These are phyloP conservation scores for Trichoderma asperelloides DNA, from an alignment of 495 filamentous ascomycete genomes.

Conservation along the genomic window DNA sequence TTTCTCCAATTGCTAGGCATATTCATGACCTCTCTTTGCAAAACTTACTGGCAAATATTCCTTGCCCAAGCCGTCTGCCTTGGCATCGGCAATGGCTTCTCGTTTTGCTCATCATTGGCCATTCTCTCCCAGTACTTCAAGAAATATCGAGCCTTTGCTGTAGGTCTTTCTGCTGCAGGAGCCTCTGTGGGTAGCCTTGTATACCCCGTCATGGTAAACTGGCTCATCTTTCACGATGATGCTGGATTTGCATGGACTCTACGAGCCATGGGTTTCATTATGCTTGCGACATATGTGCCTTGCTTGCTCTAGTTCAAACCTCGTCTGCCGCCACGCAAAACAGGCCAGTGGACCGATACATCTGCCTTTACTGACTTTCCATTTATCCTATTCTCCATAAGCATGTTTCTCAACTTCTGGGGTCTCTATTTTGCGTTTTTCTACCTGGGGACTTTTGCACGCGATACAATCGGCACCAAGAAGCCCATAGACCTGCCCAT, in stretches of 20 bases:
- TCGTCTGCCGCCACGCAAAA: conserved; percentile 14
- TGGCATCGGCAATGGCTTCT: conserved; percentile 58
- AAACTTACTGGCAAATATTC: conserved; percentile 63
- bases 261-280: conserved; percentile 47
- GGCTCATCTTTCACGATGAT: conserved; percentile 33
- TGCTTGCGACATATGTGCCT: conserved; percentile 37
- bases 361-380: conserved; percentile 22
- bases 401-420: conserved; percentile 40
- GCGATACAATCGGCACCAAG: conserved; percentile 19
- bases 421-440: conserved; percentile 25
- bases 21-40: conserved; percentile 61
- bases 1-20: conserved; percentile 50
- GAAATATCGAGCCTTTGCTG: conserved; percentile 50
- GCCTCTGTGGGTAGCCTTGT: conserved; percentile 53
- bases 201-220: conserved; percentile 46
- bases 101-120: conserved; percentile 57
- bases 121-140: conserved; percentile 64
- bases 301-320: conserved; percentile 32
- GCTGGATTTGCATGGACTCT: conserved; percentile 55
- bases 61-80: conserved; percentile 61
- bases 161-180: conserved; percentile 52
- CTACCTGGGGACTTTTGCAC: conserved; percentile 21
- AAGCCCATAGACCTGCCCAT: conserved; percentile 38
- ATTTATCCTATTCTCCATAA: conserved; percentile 46
- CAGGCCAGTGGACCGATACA: conserved; percentile 15